Base-by-base conservation (phyloP, 805 yeast genomes). In the Pichia deserticola region DNA sequence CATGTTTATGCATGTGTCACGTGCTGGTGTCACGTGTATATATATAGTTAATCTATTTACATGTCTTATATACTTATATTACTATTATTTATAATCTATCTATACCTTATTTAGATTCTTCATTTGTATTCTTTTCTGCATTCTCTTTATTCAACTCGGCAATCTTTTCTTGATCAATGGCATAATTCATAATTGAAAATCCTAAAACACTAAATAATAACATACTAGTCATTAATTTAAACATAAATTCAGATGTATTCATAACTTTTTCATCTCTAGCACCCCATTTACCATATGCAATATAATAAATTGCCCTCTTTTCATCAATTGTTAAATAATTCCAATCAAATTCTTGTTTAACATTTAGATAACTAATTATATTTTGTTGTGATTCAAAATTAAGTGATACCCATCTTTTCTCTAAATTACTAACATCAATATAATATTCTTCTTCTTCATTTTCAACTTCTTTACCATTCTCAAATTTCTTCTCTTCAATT, bases 271-370 rank as follows among this genome's bases (percentile, higher is more conserved):
- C 38, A 48, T 69, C 71, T 64, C 85, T 70, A 53, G 84, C 80
- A 20, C 85, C 85, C 84, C 84, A 79, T 54, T 70, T 72, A 28
- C 85, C 85, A 57, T 77, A 79, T 27, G 81, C 74, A 50, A 79
- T 74, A 64, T 72, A 79, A 62, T 76, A 77, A 27, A 78, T 77
- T 28, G 84, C 82, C 59, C 69, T 72, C 69, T 79, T 79, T 61
- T 79, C 84, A 52, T 76, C 81, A 20, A 60, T 48, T 33, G 73
- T 68, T 55, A 79, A 68, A 47, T 60, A 61, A 34, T 56, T 56
- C 75, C 75, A 70, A 12, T 61, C 63, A 46, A 65, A 64, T 50
- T 64, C 64, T 52, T 70, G 73, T 47, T 63, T 63, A n/a, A 65
- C 65, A 33, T 62, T 59, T 30, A 70, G 54, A 49, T 66, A 66